phyloP scores from a whole-genome alignment of 495 filamentous ascomycete species.

The Aspergillus carlsbadensis region DNA sequence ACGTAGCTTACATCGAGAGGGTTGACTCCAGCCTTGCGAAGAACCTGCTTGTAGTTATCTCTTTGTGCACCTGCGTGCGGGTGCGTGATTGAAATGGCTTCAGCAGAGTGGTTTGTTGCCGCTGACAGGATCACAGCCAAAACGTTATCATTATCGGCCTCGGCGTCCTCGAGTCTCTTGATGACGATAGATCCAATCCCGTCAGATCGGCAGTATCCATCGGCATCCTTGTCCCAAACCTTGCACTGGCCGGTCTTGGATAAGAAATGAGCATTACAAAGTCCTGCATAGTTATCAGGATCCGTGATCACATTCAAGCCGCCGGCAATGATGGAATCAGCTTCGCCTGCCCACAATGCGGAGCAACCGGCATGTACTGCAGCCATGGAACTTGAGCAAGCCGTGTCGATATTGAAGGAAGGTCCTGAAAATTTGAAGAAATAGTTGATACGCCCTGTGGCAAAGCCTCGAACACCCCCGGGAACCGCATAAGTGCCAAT shows the following conservation, averaged over 20 bases:
- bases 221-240: constrained; percentile 64
- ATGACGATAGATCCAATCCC: constrained; percentile 43
- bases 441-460: constrained; percentile 51
- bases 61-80: constrained; percentile 52
- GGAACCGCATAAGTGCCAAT: constrained; percentile 28
- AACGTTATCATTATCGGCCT: constrained; percentile 46
- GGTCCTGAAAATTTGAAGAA: constrained; percentile 74
- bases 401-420: constrained; percentile 72
- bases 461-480: constrained; percentile 33
- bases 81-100: constrained; percentile 45
- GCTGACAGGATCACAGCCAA: constrained; percentile 33
- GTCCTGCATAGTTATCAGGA: constrained; percentile 68
- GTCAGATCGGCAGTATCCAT: constrained; percentile 68
- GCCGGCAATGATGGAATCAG: constrained; percentile 70
- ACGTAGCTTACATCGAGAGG: constrained; percentile 50
- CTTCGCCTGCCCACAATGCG: constrained; percentile 63
- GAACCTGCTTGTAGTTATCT: constrained; percentile 41
- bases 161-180: constrained; percentile 46
- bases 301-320: constrained; percentile 66
- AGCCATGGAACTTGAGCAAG: constrained; percentile 65
- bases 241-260: constrained; percentile 67
- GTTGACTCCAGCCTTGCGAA: constrained; percentile 46
- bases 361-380: constrained; percentile 57
- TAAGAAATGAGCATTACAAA: constrained; percentile 66
- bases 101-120: constrained; percentile 44